Evolutionary conservation across 495 filamentous ascomycete species (phyloP).

Genomic region (Friedmanniomyces simplex): DNA sequence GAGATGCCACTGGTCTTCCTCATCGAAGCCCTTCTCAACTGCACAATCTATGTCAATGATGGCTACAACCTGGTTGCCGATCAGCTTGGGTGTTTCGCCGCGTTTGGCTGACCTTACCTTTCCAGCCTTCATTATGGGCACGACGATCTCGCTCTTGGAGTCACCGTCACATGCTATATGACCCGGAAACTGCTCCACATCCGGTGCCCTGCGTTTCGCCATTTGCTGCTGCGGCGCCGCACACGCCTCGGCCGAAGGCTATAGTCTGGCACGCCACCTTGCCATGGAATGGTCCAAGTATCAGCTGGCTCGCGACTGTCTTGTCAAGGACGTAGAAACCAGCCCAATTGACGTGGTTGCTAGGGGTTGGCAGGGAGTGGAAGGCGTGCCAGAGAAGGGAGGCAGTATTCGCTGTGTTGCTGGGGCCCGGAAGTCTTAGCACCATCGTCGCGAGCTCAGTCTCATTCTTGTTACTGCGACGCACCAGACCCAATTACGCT

Average conservation of each 20-base stretch:
- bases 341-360: conserved; percentile 71
- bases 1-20: conserved; percentile 56
- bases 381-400: conserved; percentile 83
- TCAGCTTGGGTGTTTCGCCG: conserved; percentile 4
- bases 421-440: conserved; percentile 28
- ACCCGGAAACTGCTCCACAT: conserved; percentile 69
- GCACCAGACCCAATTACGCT: conserved; percentile 69
- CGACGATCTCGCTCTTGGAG: conserved; percentile 81
- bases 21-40: conserved; percentile 60
- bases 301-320: conserved; percentile 37
- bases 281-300: conserved; percentile 82
- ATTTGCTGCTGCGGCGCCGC: conserved; percentile 61
- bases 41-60: conserved; percentile 87
- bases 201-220: conserved; percentile 55
- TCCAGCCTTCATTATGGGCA: conserved; percentile 56
- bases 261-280: conserved; percentile 85
- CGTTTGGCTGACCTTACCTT: conserved; percentile 36
- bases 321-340: conserved; percentile 79
- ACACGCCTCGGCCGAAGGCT: conserved; percentile 68
- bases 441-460: not conserved
- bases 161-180: conserved; percentile 87
- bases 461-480: not conserved
- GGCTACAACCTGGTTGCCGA: conserved; percentile 52
- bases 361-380: conserved; percentile 65
- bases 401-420: conserved; percentile 75